Percentiles rank a stretch among this genome's conserved stretches.
phyloP scores from a whole-genome alignment of 1,139 yeast species.

The Sugiyamaella paludigena region DNA sequence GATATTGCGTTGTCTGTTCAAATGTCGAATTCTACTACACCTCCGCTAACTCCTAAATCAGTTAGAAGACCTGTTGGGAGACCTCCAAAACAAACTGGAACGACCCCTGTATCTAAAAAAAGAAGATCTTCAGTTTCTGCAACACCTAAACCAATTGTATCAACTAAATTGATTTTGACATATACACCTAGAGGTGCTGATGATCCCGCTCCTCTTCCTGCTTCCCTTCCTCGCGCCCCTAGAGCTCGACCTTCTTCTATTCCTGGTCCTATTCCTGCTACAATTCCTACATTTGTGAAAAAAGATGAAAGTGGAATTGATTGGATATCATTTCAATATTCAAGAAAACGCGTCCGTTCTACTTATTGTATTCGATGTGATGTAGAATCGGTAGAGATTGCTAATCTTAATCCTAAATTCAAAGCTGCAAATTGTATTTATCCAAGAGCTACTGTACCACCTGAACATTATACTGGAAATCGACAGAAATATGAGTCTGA shows the following conservation, averaged over 20 bases:
- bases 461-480: slow-evolving; percentile 44
- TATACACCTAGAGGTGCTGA: too few species aligned
- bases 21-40: neutral
- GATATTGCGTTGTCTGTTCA: neutral
- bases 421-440: slow-evolving; percentile 44
- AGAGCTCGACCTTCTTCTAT: neutral
- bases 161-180: too few species aligned
- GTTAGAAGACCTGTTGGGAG: too few species aligned
- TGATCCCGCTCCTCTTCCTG: too few species aligned
- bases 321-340: slow-evolving; percentile 40
- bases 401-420: slow-evolving; percentile 36
- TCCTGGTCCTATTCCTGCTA: slow-evolving; percentile 29
- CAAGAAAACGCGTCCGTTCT: slow-evolving; percentile 34
- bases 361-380: slow-evolving; percentile 39
- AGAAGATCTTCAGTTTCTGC: too few species aligned
- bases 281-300: slow-evolving; percentile 28
- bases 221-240: too few species aligned
- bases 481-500: slow-evolving; percentile 46
- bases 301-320: slow-evolving; percentile 36
- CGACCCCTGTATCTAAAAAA: too few species aligned
- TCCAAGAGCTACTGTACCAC: slow-evolving; percentile 45
- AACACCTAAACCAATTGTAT: too few species aligned
- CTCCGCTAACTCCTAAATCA: neutral
- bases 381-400: slow-evolving; percentile 33
- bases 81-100: too few species aligned